phyloP scores from a whole-genome alignment of 179 eudicot genomes.

The Spergularia azorica region DNA sequence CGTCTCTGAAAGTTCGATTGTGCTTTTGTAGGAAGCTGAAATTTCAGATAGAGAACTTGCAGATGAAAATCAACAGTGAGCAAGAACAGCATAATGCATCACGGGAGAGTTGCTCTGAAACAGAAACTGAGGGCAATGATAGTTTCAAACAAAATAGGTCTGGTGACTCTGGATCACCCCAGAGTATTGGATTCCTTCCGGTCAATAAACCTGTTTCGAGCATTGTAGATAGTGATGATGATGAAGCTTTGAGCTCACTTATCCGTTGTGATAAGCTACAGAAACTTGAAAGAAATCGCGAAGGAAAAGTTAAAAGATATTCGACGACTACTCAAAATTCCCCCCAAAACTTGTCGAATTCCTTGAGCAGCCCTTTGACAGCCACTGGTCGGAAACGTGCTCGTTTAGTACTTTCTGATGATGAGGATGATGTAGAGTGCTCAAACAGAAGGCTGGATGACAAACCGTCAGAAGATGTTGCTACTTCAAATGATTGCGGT shows the following conservation, averaged over 20 bases:
- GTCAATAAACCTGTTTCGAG: slow-evolving; percentile 28
- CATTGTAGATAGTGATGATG: slow-evolving; percentile 44
- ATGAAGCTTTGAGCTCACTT: slow-evolving; percentile 55
- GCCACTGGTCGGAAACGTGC: slow-evolving; percentile 66
- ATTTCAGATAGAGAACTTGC: slow-evolving; percentile 55
- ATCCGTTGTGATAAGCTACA: slow-evolving; percentile 28
- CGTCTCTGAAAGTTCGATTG: not conserved
- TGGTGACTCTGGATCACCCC: slow-evolving; percentile 42
- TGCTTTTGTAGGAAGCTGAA: slow-evolving; percentile 60
- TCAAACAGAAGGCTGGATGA: slow-evolving; percentile 34
- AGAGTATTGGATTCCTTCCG: slow-evolving; percentile 31
- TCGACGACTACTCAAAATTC: slow-evolving; percentile 41
- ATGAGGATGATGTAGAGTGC: slow-evolving; percentile 61
- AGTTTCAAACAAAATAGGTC: no score
- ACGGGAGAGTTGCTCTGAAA: slow-evolving; percentile 74
- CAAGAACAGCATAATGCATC: slow-evolving; percentile 28
- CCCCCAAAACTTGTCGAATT: slow-evolving; percentile 41
- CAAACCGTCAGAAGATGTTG: slow-evolving; percentile 47
- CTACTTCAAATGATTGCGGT: slow-evolving; percentile 68
- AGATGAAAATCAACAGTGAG: slow-evolving; percentile 38
- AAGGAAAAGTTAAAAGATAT: slow-evolving; percentile 24
- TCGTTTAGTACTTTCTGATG: slow-evolving; percentile 82
- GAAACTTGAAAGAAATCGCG: slow-evolving; percentile 34
- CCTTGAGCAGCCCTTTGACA: slow-evolving; percentile 50
- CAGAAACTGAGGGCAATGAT: slow-evolving; percentile 73